Conservation (phyloP, 495 filamentous ascomycete genomes). For the Annulohypoxylon nitens region DNA sequence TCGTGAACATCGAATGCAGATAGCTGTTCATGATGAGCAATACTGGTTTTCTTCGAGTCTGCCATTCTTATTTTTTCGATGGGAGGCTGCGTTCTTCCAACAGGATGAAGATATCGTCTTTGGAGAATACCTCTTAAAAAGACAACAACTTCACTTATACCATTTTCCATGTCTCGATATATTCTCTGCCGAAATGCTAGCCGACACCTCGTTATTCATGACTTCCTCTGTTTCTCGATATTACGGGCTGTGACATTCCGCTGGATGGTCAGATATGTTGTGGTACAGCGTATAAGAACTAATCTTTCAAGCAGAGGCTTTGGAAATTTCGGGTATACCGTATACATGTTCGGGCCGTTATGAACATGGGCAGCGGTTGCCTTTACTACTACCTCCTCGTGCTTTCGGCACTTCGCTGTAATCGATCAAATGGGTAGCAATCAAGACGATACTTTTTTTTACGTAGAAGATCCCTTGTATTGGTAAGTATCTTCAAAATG, state of each 20-base stretch:
- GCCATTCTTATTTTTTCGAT: conserved; percentile 22
- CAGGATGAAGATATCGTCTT: background rate
- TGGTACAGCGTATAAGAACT: conserved; percentile 8
- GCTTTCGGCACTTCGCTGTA: background rate
- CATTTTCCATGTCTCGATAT: background rate
- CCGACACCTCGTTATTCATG: conserved; percentile 33
- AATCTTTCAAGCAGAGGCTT: conserved; percentile 7
- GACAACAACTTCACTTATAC: conserved; percentile 18
- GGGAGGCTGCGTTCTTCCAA: background rate
- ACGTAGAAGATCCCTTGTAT: no score
- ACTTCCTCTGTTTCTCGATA: conserved; percentile 14
- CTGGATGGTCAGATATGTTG: background rate
- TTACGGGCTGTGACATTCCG: conserved; percentile 21
- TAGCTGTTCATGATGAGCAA: conserved; percentile 32
- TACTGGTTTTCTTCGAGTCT: no score
- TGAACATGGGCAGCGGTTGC: conserved; percentile 16
- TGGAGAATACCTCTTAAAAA: background rate
- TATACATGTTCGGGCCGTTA: conserved; percentile 15
- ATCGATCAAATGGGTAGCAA: no score
- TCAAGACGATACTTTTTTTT: no score
- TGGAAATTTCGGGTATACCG: conserved; percentile 30
- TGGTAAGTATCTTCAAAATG: no score
- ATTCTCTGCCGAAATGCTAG: conserved; percentile 19
- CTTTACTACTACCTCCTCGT: background rate
- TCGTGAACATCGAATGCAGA: conserved; percentile 33